phyloP scores from a whole-genome alignment of 768 basidiomycete species.

The Gloeopeniophorella convolvens region DNA sequence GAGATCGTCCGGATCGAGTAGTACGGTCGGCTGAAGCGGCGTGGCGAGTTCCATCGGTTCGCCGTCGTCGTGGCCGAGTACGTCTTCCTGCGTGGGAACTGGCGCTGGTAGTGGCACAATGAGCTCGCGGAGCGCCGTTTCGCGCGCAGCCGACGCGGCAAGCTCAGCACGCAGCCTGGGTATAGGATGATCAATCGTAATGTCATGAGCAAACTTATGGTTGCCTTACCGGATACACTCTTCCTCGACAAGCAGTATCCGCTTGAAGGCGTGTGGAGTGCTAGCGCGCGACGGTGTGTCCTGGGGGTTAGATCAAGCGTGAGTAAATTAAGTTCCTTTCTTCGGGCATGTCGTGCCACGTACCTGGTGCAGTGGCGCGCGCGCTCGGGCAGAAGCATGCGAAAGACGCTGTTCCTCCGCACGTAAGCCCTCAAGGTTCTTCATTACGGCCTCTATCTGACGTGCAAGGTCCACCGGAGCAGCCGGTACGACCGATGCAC shows the following conservation, averaged over 20 bases:
- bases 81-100: conserved; percentile 2
- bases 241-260: conserved; percentile 17
- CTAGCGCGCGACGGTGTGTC: not conserved
- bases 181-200: not conserved
- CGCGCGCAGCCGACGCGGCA: conserved; percentile 12
- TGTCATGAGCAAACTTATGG: not conserved
- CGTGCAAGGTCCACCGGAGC: not conserved
- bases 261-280: conserved; percentile 1
- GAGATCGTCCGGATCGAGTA: conserved; percentile 6
- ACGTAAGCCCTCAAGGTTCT: conserved; percentile 1
- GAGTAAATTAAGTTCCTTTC: no score
- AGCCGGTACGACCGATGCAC: no score
- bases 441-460: conserved; percentile 10
- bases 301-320: not conserved
- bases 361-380: not conserved
- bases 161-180: conserved; percentile 16
- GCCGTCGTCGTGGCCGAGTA: conserved; percentile 8
- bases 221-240: conserved; percentile 19
- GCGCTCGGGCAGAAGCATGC: not conserved
- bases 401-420: conserved; percentile 9
- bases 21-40: conserved; percentile 17
- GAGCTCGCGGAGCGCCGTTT: conserved; percentile 11
- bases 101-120: not conserved
- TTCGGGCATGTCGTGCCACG: no score
- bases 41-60: conserved; percentile 21